Base-by-base conservation (phyloP, 2,329 filamentous ascomycete species). In the Penicillium brasilianum region DNA sequence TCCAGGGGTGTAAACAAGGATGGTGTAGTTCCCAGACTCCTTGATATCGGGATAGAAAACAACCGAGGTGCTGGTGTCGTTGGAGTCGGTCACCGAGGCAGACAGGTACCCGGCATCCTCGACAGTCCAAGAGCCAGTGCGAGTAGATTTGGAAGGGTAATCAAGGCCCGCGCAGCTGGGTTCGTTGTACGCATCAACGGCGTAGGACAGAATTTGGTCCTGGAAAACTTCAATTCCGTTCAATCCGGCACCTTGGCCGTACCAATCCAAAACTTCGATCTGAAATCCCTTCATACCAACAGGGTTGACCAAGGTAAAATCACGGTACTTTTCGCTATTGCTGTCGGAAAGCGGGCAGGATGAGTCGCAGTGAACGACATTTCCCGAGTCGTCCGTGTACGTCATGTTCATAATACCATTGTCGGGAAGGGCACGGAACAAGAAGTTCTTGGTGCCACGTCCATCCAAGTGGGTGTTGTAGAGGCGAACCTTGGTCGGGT, bases 371-470 rank as follows among this genome's bases (percentile, higher is more conserved):
- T 85, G 88, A 32, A 81, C 78, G 58, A 89, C 88, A 54, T 85
- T 80, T 28, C 90, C 90, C 1, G 87, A 90, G 41, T 74, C 81
- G 71, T 98, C 92, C 65, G 88, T 88, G 70, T 95, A 98, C 39
- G 93, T 96, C 72, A 99, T 84, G 77, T 98, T 97, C 88, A 99
- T 91, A 74, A 99, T 97, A 55, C 95, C 95, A 64, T 91, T 89
- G 71, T 94, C 87, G 5, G 94, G 93, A 60, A 94, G 81, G 18
- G 93, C 91, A 22, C 91, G 92, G 73, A 92, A 96, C 60, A 93
- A 88, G 80, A 92, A 99, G 0, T 90, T 91, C 79, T 91, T 91
- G 32, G 93, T 97, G 32, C 95, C 93, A 66, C 93, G 88, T 55
- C 91, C 92, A 69, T 95, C 87, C 55, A 88, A 84, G 68, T 91